phyloP scores from a whole-genome alignment of 2,329 filamentous ascomycete species.

The Coleophoma eucalyptorum region DNA sequence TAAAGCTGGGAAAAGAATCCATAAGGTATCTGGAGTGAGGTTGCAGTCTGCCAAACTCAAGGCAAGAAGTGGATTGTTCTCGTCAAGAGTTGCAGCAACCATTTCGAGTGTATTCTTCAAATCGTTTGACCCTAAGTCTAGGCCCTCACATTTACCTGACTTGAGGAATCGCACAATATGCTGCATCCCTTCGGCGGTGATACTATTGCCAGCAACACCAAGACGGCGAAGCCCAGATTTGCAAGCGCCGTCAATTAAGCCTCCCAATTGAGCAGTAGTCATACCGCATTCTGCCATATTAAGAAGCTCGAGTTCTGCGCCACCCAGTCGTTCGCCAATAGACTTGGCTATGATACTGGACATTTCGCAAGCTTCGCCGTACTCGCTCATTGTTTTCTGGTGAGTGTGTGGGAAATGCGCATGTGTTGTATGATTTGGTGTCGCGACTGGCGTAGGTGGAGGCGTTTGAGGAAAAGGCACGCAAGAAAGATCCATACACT shows the following conservation, averaged over 20 bases:
- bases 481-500: constrained; percentile 81
- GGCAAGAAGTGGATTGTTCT: constrained; percentile 65
- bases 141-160: constrained; percentile 75
- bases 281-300: constrained; percentile 78
- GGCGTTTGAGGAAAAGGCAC: constrained; percentile 65
- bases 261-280: constrained; percentile 65
- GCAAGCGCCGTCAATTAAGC: constrained; percentile 78
- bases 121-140: constrained; percentile 88
- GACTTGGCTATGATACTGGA: constrained; percentile 69
- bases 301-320: constrained; percentile 74
- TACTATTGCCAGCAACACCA: constrained; percentile 76
- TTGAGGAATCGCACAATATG: constrained; percentile 75
- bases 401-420: constrained; percentile 8
- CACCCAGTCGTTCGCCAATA: constrained; percentile 72
- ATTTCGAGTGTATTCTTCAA: constrained; percentile 50
- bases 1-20: constrained; percentile 71
- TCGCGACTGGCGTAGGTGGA: constrained; percentile 1
- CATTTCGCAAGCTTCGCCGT: constrained; percentile 31
- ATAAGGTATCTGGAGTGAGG: constrained; percentile 68
- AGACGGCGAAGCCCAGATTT: constrained; percentile 74
- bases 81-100: constrained; percentile 48
- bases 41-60: constrained; percentile 85
- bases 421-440: constrained; percentile 9
- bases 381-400: constrained; percentile 14
- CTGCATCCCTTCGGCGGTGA: constrained; percentile 69